These are phyloP conservation scores for Debaryomyces hansenii DNA, from an alignment of 805 yeast species.

Conservation along the genomic window DNA sequence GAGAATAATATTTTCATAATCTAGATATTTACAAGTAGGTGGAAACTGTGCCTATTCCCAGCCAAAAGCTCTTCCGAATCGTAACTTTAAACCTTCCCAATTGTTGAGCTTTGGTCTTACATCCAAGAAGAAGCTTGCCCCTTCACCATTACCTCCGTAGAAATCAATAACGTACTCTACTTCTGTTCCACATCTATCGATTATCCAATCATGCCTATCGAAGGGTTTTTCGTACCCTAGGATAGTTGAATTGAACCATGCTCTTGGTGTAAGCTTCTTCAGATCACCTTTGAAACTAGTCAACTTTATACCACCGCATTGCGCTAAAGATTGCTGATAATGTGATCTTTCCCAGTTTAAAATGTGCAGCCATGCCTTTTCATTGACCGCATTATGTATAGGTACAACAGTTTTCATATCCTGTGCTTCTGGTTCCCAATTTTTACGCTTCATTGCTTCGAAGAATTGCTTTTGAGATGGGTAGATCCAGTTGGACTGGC, in stretches of 20 bases:
- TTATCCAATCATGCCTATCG: constrained; percentile 94
- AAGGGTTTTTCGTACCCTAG: constrained; percentile 80
- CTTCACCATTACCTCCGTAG: constrained; percentile 54
- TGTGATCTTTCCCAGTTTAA: constrained; percentile 72
- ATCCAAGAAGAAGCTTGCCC: constrained; percentile 71
- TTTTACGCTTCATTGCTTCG: constrained; percentile 90
- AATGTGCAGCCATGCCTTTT: constrained; percentile 86
- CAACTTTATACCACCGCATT: constrained; percentile 82
- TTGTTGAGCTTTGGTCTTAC: constrained; percentile 89
- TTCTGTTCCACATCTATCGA: constrained; percentile 78
- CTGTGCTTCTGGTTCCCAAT: constrained; percentile 76
- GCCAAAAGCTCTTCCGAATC: constrained; percentile 57
- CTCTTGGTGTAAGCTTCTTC: constrained; percentile 82
- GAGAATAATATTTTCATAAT: not conserved
- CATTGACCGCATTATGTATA: constrained; percentile 91
- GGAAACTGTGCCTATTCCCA: not conserved
- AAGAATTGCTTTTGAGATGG: constrained; percentile 94
- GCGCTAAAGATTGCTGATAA: constrained; percentile 44
- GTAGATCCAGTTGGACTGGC: constrained; percentile 78
- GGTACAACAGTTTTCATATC: constrained; percentile 94
- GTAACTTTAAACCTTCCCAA: constrained; percentile 74
- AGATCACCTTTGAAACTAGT: constrained; percentile 90
- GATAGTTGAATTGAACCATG: constrained; percentile 60
- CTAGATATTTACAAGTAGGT: not conserved
- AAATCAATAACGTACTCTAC: constrained; percentile 94